Evolutionary conservation across 2,329 filamentous ascomycete species (phyloP).

Genomic region (Dactylella cylindrospora): DNA sequence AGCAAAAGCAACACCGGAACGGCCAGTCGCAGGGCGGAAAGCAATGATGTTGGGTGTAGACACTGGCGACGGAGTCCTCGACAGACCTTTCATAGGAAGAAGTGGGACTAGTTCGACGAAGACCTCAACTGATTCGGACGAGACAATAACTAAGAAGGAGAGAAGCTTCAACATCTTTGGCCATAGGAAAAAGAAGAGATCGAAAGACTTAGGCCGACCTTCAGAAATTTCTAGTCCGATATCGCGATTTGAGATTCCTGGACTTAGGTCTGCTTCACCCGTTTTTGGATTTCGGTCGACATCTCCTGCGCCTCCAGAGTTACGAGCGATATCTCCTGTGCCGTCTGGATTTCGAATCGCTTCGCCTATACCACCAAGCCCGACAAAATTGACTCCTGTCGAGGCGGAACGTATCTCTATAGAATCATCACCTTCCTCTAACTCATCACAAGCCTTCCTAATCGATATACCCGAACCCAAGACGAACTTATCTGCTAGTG

Average conservation of each 20-base stretch:
- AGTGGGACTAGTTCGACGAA: slow-evolving; percentile 26
- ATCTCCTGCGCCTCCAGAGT: slow-evolving; percentile 21
- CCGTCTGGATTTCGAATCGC: slow-evolving; percentile 28
- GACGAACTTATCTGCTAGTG: slow-evolving; percentile 38
- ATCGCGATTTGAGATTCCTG: slow-evolving; percentile 37
- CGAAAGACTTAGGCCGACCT: slow-evolving; percentile 29
- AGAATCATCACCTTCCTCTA: slow-evolving; percentile 28
- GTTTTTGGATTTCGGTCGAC: slow-evolving; percentile 32
- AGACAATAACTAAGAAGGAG: slow-evolving; percentile 25
- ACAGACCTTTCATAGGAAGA: slow-evolving; percentile 25
- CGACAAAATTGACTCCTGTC: too few relatives aligned
- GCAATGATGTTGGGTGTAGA: slow-evolving; percentile 39
- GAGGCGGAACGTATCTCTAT: slow-evolving; percentile 26
- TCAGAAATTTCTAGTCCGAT: slow-evolving; percentile 5
- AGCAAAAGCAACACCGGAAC: slow-evolving; percentile 25
- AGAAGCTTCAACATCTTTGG: slow-evolving; percentile 31
- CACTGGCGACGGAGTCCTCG: slow-evolving; percentile 22
- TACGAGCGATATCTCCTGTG: slow-evolving; percentile 26
- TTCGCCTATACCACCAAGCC: slow-evolving; percentile 28
- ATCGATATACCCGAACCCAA: slow-evolving; percentile 34
- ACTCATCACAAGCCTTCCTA: slow-evolving; percentile 18
- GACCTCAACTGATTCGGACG: slow-evolving; percentile 33
- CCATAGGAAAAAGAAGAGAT: slow-evolving; percentile 39
- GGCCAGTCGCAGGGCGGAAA: slow-evolving; percentile 25
- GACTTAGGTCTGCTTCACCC: slow-evolving; percentile 29